Conservation (phyloP, 2,329 filamentous ascomycete species). For the Waltergamsia citrina region DNA sequence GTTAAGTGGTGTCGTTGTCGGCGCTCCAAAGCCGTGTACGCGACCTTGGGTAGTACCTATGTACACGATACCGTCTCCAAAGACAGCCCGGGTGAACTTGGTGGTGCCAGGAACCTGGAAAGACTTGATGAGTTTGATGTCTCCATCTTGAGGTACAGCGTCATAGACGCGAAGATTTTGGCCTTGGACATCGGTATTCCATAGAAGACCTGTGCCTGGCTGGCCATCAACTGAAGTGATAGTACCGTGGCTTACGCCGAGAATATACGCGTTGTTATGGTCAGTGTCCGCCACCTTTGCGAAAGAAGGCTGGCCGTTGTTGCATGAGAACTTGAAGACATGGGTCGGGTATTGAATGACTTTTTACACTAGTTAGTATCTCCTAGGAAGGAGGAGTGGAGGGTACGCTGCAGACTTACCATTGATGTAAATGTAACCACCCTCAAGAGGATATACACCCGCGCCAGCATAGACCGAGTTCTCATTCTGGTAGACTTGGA, state of each 20-base stretch:
- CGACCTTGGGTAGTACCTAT: constrained; percentile 40
- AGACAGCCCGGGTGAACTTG: constrained; percentile 49
- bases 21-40: constrained; percentile 46
- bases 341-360: constrained; percentile 43
- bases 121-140: constrained; percentile 35
- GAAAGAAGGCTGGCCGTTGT: constrained; percentile 39
- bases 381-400: too few species aligned
- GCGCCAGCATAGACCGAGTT: constrained; percentile 36
- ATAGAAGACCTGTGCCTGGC: constrained; percentile 44
- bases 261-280: constrained; percentile 37
- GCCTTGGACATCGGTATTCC: constrained; percentile 46
- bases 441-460: constrained; percentile 37
- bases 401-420: too few species aligned
- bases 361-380: too few species aligned
- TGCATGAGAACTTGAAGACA: constrained; percentile 49
- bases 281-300: constrained; percentile 40
- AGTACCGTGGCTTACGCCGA: constrained; percentile 48
- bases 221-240: constrained; percentile 44
- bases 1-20: constrained; percentile 42
- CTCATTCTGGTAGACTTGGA: constrained; percentile 32
- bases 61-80: constrained; percentile 46
- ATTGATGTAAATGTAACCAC: constrained; percentile 38
- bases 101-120: constrained; percentile 41
- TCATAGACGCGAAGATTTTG: constrained; percentile 42
- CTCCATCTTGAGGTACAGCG: constrained; percentile 35